Base-by-base conservation (phyloP, 345 rosid species). In the Jatropha curcas region DNA sequence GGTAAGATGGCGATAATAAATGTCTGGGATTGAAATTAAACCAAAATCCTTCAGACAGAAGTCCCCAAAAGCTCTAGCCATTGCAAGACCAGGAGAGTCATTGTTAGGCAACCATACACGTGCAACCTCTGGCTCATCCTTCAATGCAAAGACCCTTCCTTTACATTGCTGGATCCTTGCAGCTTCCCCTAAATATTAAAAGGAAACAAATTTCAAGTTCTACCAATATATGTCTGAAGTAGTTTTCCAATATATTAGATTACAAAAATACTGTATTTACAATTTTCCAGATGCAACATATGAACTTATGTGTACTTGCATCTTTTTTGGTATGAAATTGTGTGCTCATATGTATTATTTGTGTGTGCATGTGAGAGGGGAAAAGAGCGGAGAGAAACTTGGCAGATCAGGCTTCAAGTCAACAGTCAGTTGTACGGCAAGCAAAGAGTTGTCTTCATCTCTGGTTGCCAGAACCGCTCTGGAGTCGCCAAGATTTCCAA, bases 1-100 rank as follows among this genome's bases (percentile, higher is more conserved):
- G 4, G 84, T 85, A 39, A 94, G 87, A 71, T 65, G 83, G 5
- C 82, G 93, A 67, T 92, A 86, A 75, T 71, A 87, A 67, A 94
- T 76, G 81, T 94, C 98, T 16, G 98, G 98, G 11, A 86, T 86
- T 0, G 98, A 92, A 76, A 92, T 94, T 75, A 94, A 77, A 65
- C 98, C 98, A 75, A 90, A 94, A 82, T 94, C 97, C 79, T 94
- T 94, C n/a, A 94, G 88, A 82, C 98, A 94, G 78, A 94, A 94
- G 80, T 94, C 98, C 16, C 98, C 98, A 81, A 94, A 92, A 76
- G 98, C 98, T 86, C 98, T 87, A 66, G 98, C 97, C 98, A 94
- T 94, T 43, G 98, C 98, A 80, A 94, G 82, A 74, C 98, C 98
- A 65, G 98, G 98, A 50, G 98, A 90, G 73, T 94, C 91, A 12